Conservation (phyloP, 306 rosid genomes). For the Prunus padus region DNA sequence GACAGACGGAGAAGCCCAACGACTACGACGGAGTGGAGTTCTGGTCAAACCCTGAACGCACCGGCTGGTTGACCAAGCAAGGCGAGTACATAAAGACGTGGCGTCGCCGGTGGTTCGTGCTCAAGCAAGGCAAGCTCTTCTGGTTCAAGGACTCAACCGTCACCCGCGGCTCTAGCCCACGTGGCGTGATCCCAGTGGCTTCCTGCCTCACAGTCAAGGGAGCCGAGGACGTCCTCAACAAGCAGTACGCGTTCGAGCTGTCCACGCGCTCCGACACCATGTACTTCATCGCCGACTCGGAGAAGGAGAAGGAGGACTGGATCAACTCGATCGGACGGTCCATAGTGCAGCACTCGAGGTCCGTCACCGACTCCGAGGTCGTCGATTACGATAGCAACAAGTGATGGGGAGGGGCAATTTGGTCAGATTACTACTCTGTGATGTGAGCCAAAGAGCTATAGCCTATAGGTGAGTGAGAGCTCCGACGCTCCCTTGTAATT, state of each 20-base stretch:
- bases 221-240: conserved; percentile 52
- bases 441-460: too few species aligned
- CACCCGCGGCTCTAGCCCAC: conserved; percentile 19
- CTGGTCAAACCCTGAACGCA: conserved; percentile 36
- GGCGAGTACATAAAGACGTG: conserved; percentile 44
- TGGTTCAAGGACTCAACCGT: conserved; percentile 35
- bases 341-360: conserved; percentile 65
- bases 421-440: not conserved
- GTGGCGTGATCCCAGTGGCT: conserved; percentile 46
- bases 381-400: conserved; percentile 61
- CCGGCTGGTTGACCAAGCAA: conserved; percentile 37
- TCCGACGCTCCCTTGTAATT: not conserved
- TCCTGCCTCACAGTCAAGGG: conserved; percentile 54
- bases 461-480: conserved; percentile 8
- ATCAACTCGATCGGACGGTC: conserved; percentile 67
- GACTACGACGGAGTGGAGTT: conserved; percentile 35
- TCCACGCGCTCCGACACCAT: conserved; percentile 52
- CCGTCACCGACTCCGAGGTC: conserved; percentile 64
- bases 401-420: conserved; percentile 16
- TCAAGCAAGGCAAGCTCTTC: conserved; percentile 42
- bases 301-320: conserved; percentile 68
- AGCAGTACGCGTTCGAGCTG: conserved; percentile 50
- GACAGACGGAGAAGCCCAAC: conserved; percentile 16
- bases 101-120: conserved; percentile 46
- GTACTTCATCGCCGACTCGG: conserved; percentile 62